Evolutionary conservation across 371 early-diverging fungal genomes (phyloP).

Genomic region (Circinella umbellata): DNA sequence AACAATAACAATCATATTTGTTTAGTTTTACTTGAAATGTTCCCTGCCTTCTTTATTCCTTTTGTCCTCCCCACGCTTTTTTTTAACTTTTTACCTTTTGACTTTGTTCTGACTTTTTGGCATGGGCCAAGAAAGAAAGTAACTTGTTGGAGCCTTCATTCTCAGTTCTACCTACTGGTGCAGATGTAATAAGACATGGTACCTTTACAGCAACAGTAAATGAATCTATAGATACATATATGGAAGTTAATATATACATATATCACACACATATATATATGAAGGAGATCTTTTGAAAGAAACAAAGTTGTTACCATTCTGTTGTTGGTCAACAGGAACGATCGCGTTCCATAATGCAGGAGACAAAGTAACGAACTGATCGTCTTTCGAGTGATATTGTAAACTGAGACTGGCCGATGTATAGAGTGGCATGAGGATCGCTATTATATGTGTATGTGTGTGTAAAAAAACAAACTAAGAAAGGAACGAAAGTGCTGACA

Average conservation of each 20-base stretch:
- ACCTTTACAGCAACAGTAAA: constrained; percentile 22
- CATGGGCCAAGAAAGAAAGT: constrained; percentile 23
- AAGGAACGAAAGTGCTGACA: constrained; percentile 9
- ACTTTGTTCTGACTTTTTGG: constrained; percentile 7
- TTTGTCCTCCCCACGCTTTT: too few relatives aligned
- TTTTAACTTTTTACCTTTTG: not conserved
- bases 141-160: not conserved
- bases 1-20: not conserved
- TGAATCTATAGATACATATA: not conserved
- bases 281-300: not conserved
- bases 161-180: constrained; percentile 9
- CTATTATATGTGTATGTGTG: not conserved
- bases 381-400: constrained; percentile 12
- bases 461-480: not conserved
- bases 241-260: not conserved
- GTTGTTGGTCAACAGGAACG: constrained; percentile 3
- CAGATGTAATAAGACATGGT: constrained; percentile 17
- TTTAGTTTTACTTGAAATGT: not conserved
- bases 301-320: constrained; percentile 6
- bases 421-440: constrained; percentile 19
- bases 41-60: not conserved
- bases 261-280: not conserved
- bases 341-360: constrained; percentile 23
- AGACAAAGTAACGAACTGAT: constrained; percentile 21
- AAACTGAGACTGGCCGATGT: constrained; percentile 19